phyloP scores from a whole-genome alignment of 805 yeast genomes.

The Candida tallmaniae region DNA sequence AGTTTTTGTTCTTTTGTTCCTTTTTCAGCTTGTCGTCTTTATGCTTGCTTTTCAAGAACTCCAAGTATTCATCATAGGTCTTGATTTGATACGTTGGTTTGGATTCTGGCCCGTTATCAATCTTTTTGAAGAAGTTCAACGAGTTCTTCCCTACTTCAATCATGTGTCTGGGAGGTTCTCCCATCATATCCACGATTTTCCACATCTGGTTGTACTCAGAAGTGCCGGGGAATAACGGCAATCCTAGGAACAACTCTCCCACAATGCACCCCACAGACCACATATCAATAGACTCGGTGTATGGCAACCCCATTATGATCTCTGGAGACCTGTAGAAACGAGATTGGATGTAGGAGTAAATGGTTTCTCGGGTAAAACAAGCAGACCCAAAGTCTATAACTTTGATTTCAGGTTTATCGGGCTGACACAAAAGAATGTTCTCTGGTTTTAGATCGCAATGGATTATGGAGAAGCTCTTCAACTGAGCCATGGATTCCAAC shows the following conservation, averaged over 20 bases:
- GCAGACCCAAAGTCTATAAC: conserved; percentile 96
- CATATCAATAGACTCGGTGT: conserved; percentile 90
- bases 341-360: conserved; percentile 89
- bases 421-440: conserved; percentile 73
- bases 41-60: conserved; percentile 19
- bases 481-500: conserved; percentile 70
- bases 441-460: conserved; percentile 98
- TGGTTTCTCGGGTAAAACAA: conserved; percentile 84
- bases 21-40: conserved; percentile 27
- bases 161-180: conserved; percentile 94
- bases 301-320: conserved; percentile 86
- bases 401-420: conserved; percentile 82
- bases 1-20: conserved; percentile 82
- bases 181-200: conserved; percentile 78
- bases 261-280: conserved; percentile 96
- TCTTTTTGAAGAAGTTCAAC: conserved; percentile 56
- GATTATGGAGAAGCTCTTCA: conserved; percentile 79
- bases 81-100: conserved; percentile 32
- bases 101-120: conserved; percentile 12
- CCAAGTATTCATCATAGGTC: conserved; percentile 31
- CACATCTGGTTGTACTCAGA: conserved; percentile 88
- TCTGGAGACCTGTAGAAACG: conserved; percentile 94
- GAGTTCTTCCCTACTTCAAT: conserved; percentile 90
- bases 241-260: conserved; percentile 84
- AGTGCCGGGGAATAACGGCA: conserved; percentile 92